Evolutionary conservation across 495 filamentous ascomycete genomes (phyloP).

Genomic region (Penicillium subrubescens): DNA sequence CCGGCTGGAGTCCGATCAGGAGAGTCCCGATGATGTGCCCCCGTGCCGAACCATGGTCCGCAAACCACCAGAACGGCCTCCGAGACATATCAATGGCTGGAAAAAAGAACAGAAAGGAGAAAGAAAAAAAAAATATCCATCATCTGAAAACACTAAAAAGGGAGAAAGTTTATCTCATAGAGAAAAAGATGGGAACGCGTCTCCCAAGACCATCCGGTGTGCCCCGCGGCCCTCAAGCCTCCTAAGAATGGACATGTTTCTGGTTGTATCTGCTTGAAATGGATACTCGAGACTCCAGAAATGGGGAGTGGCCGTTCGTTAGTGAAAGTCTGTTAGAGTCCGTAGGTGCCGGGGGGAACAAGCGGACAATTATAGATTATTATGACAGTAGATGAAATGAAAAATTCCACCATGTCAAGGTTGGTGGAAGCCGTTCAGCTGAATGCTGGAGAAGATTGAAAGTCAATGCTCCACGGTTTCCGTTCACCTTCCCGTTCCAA

Average conservation of each 20-base stretch:
- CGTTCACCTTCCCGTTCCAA: not conserved
- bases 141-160: not conserved
- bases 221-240: not conserved
- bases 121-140: not conserved
- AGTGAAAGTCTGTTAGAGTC: not conserved
- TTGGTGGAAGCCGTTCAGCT: not conserved
- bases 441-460: not conserved
- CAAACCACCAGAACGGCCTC: not conserved
- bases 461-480: not conserved
- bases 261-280: not conserved
- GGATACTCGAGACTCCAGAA: not conserved
- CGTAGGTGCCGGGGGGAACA: not conserved
- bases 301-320: not conserved
- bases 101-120: not conserved
- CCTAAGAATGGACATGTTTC: conserved; percentile 17
- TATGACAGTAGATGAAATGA: not conserved
- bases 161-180: not conserved
- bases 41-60: conserved; percentile 6
- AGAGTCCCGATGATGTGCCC: conserved; percentile 1
- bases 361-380: not conserved
- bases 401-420: not conserved
- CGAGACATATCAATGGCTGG: not conserved
- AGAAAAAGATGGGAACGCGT: not conserved
- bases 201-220: not conserved
- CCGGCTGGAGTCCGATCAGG: conserved; percentile 13